phyloP scores from a whole-genome alignment of 148 eudicot species.

The Rheum nobile region DNA sequence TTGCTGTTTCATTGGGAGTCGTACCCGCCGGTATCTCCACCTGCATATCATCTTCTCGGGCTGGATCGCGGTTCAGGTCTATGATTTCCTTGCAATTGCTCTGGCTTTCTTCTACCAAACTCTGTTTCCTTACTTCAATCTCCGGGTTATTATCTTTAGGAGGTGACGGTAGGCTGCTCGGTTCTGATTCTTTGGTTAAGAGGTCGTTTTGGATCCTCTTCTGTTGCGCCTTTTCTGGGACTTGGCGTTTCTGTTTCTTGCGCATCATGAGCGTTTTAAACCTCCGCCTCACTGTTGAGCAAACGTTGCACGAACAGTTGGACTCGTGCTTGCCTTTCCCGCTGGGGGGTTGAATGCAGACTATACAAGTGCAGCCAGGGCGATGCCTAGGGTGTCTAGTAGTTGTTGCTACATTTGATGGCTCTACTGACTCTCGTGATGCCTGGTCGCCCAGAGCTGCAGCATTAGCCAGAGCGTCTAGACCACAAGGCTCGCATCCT shows the following conservation, averaged over 20 bases:
- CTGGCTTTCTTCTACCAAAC: slow-evolving; percentile 16
- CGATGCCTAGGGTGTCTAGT: slow-evolving; percentile 86
- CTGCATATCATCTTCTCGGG: slow-evolving; percentile 43
- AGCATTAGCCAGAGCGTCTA: slow-evolving; percentile 84
- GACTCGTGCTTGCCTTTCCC: slow-evolving; percentile 86
- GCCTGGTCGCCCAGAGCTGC: slow-evolving; percentile 62
- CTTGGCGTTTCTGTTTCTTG: slow-evolving; percentile 51
- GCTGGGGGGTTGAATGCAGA: slow-evolving; percentile 94
- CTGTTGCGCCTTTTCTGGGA: slow-evolving; percentile 37
- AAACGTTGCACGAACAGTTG: slow-evolving; percentile 66
- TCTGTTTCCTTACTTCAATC: background rate
- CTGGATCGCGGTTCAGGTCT: slow-evolving; percentile 71
- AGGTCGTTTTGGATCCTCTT: slow-evolving; percentile 17
- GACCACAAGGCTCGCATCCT: slow-evolving; percentile 56
- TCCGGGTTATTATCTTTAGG: slow-evolving; percentile 9
- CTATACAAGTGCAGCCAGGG: slow-evolving; percentile 91
- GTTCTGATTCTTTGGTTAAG: slow-evolving; percentile 12
- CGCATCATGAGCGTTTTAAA: slow-evolving; percentile 75
- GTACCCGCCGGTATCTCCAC: slow-evolving; percentile 16
- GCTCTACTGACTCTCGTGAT: slow-evolving; percentile 25
- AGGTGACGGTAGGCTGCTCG: background rate
- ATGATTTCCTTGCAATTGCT: slow-evolving; percentile 33
- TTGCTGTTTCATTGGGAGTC: slow-evolving; percentile 8
- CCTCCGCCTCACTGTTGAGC: slow-evolving; percentile 68
- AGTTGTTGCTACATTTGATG: slow-evolving; percentile 55